Evolutionary conservation across 2,329 filamentous ascomycete species (phyloP), one percentile per base, ranked within the genome.

Genomic region (Pseudogymnoascus sp.): DNA sequence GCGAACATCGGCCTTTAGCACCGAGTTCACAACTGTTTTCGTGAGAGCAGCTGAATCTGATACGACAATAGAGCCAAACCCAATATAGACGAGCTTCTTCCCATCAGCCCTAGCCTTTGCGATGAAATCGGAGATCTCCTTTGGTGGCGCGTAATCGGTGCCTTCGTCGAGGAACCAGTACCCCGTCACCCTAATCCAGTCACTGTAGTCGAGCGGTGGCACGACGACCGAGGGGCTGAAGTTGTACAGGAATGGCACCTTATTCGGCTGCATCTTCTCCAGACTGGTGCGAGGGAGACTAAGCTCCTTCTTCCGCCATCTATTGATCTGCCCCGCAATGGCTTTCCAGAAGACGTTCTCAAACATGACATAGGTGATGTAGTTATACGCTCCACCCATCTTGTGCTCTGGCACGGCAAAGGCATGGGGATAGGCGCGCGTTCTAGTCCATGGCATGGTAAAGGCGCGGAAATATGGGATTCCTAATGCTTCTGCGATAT

Each of bases 391-490:
- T 24, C 95, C 95, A 62, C 95, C 95, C 86, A 96, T 91, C 77
- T 96, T 97, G 75, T 90, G 87, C 66, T 96, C 90, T 1, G 92
- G 90, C 66, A 96, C 93, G 26, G 93, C 89, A 75, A 99, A 99
- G 0, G 95, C 95, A 75, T 99, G 95, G 2, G 95, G 95, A 70
- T 99, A 99, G 0, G 93, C 92, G 61, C 95, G 84, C 14, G 95
- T 99, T 59, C 93, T 87, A 0, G 95, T 96, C 95, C 95, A 99
- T 0, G 95, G 95, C 95, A 99, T 99, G 16, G 92, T 96, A 73
- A 99, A 99, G 0, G 93, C 93, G 63, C 95, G 87, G 79, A 98
- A 98, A 75, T 99, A 99, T 0, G 95, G 95, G 50, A 99, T 96
- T 12, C 85, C 82, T 1, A 99, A 82, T 24, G 92, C 91, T 77